Conservation (phyloP, 2,329 filamentous ascomycete species). For the Trichoderma sp. region DNA sequence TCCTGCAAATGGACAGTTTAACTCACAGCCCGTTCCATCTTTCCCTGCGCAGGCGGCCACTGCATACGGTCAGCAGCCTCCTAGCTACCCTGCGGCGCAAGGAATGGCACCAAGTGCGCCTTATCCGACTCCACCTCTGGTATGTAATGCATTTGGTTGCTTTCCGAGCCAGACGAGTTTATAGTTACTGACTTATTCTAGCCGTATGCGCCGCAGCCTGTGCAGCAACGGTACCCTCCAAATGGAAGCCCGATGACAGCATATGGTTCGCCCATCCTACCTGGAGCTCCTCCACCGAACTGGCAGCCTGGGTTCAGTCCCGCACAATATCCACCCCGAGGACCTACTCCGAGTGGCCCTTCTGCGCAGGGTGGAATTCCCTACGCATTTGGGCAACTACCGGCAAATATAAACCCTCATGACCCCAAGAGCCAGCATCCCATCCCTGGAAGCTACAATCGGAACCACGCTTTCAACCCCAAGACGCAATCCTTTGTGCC, state of each 20-base stretch:
- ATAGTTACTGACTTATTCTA: constrained; percentile 30
- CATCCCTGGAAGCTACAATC: constrained; percentile 80
- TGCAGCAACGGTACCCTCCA: constrained; percentile 41
- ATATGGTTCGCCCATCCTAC: constrained; percentile 43
- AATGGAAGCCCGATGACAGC: constrained; percentile 43
- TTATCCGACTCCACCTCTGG: constrained; percentile 51
- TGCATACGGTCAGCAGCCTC: constrained; percentile 50
- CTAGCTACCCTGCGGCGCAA: constrained; percentile 51
- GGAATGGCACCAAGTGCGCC: constrained; percentile 48
- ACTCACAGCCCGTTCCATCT: constrained; percentile 50
- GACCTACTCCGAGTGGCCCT: constrained; percentile 35
- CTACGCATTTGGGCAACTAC: constrained; percentile 81
- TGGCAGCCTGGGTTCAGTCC: constrained; percentile 47
- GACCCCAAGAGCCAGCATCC: constrained; percentile 79
- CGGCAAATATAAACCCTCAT: constrained; percentile 68
- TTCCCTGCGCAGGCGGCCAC: constrained; percentile 51
- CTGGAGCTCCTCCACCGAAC: constrained; percentile 37
- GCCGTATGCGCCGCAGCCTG: constrained; percentile 40
- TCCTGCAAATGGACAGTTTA: constrained; percentile 48
- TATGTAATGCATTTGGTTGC: constrained; percentile 38
- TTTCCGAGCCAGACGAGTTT: not conserved
- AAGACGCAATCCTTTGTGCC: constrained; percentile 93
- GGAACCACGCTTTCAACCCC: constrained; percentile 83
- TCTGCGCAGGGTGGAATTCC: constrained; percentile 47
- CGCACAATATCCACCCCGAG: constrained; percentile 40